phyloP scores from a whole-genome alignment of 2,329 filamentous ascomycete genomes.

The Fusarium dlaminii region DNA sequence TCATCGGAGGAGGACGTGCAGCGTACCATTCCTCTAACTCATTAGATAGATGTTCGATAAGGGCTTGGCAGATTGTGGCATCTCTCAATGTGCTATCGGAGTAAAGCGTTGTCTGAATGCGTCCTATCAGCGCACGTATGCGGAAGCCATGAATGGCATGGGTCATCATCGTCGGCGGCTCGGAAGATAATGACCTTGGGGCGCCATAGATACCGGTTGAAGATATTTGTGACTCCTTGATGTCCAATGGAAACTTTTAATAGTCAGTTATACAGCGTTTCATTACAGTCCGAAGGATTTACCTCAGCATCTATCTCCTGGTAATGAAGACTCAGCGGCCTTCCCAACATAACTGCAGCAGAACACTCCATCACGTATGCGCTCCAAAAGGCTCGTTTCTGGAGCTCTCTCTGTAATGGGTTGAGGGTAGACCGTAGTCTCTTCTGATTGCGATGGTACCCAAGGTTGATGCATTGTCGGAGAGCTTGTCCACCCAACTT shows the following conservation, averaged over 20 bases:
- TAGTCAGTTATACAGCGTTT: background rate
- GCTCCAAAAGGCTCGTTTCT: background rate
- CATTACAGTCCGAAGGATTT: background rate
- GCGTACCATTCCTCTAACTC: background rate
- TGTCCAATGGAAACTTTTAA: background rate
- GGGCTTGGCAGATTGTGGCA: background rate
- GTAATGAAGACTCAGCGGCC: background rate
- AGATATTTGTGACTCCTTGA: background rate
- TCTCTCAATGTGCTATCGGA: background rate
- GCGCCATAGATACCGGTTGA: background rate
- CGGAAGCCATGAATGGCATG: background rate
- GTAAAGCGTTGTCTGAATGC: background rate
- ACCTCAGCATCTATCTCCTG: background rate
- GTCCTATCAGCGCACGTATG: background rate
- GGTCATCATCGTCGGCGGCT: background rate
- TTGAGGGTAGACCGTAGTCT: background rate
- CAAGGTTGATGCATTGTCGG: background rate
- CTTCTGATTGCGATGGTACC: background rate
- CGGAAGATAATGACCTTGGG: no score
- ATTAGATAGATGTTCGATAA: background rate
- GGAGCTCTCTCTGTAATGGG: background rate
- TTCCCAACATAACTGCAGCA: background rate
- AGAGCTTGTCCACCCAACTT: background rate
- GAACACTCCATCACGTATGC: background rate
- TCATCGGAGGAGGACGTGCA: background rate